Base-by-base conservation (phyloP, 208 protist species). In the Crithidia mellificae region DNA sequence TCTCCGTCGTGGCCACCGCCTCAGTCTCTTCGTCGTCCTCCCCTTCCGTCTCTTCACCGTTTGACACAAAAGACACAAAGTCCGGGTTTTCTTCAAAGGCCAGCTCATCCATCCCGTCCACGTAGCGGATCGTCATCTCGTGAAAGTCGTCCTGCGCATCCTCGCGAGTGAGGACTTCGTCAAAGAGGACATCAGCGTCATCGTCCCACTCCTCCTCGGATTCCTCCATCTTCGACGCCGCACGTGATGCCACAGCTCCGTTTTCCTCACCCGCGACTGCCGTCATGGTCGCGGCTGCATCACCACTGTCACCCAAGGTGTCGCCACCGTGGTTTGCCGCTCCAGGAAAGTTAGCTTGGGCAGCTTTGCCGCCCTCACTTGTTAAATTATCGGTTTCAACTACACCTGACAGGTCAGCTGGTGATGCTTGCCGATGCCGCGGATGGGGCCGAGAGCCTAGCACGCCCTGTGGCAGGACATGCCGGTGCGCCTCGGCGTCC, bases 91-190 rank as follows among this genome's bases (percentile, higher is more conserved):
- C 68, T 24, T 73, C 59, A 15, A 58, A 22, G 20, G 15, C 41
- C 0, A 71, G 14, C 55, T 71, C 65, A 44, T 71, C 65, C 51
- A 71, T 61, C 17, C 54, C 54, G 27, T 71, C 65, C 15, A 56
- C 44, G 55, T 63, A 71, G 2, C 32, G 51, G 1, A 59, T 20
- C 39, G 57, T 14, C 27, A 59, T 27, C n/a, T 46, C 51, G 15
- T 43, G 49, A 14, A 67, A 47, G 24, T 34, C 62, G 22, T 55
- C 38, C 11, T 36, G 12, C 47, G 36, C 62, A 7, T 57, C 62
- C 14, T 29, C 34, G 2, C 6, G 30, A 2, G 62, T 36, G 2
- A 55, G 62, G 12, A 27, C 46, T 29, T 57, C 62, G 34, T 67
- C 38, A 36, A 67, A 46, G 34, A 43, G 44, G 6, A 22, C 39